A percentile compares a stretch with the other conserved stretches of the same genome.
Conservation (phyloP, 2,329 filamentous ascomycete species). For the Fusarium aywerte region DNA sequence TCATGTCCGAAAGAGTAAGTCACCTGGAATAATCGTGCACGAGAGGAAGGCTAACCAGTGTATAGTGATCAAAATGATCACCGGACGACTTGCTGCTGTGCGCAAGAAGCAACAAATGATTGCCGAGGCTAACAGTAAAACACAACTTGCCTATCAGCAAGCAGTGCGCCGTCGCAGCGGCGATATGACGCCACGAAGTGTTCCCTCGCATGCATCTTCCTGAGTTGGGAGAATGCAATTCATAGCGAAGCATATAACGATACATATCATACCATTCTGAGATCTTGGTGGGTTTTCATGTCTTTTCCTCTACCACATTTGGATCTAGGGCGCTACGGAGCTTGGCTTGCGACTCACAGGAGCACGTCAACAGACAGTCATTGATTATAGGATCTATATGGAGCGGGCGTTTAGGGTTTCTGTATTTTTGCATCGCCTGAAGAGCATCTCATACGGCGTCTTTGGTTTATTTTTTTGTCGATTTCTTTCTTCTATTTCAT, state of each 20-base stretch:
- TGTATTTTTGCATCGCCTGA: slow-evolving; percentile 27
- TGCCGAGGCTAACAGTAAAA: slow-evolving; percentile 64
- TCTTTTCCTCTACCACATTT: slow-evolving; percentile 38
- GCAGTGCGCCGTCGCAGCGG: slow-evolving; percentile 63
- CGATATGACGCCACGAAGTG: slow-evolving; percentile 65
- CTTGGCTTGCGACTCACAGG: slow-evolving; percentile 43
- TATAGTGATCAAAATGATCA: slow-evolving; percentile 72
- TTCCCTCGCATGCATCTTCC: slow-evolving; percentile 59
- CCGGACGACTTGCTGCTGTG: slow-evolving; percentile 64
- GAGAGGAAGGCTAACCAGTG: slow-evolving; percentile 39
- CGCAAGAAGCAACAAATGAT: slow-evolving; percentile 71
- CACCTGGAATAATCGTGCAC: not conserved
- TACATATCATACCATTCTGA: slow-evolving; percentile 38
- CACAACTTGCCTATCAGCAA: slow-evolving; percentile 57
- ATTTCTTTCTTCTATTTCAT: slow-evolving; percentile 4
- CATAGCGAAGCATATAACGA: slow-evolving; percentile 33
- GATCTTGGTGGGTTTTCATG: slow-evolving; percentile 37
- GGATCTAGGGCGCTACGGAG: slow-evolving; percentile 38
- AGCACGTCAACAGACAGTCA: slow-evolving; percentile 43
- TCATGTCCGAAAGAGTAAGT: slow-evolving; percentile 77
- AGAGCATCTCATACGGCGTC: slow-evolving; percentile 46
- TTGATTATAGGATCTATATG: slow-evolving; percentile 32
- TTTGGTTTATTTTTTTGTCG: slow-evolving; percentile 20
- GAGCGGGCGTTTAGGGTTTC: slow-evolving; percentile 44
- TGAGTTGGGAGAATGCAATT: slow-evolving; percentile 26